Percentiles rank a stretch among this genome's conserved stretches.
Conservation (phyloP, 305 asterid species). For the Fraxinus paxiana region DNA sequence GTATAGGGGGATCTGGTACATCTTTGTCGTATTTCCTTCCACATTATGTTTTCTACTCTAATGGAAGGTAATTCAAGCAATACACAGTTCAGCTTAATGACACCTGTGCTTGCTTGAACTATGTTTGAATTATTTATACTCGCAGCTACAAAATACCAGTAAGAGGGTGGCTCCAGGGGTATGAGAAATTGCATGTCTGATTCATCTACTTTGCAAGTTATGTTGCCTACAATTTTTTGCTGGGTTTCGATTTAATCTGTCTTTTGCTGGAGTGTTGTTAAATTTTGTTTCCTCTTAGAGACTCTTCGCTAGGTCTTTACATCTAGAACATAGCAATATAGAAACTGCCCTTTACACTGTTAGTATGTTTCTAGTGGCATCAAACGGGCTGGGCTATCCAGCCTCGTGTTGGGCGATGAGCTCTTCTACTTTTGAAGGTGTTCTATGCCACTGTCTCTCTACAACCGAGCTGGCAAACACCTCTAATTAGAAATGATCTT, state of each 20-base stretch:
- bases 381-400: neutral
- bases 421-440: neutral
- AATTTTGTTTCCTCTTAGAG: neutral
- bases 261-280: neutral
- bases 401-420: neutral
- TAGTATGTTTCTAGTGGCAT: neutral
- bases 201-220: neutral
- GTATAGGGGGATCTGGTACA: neutral
- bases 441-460: neutral
- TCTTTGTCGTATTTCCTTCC: neutral
- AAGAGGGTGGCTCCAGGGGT: neutral
- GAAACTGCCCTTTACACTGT: neutral
- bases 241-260: neutral
- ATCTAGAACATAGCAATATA: neutral
- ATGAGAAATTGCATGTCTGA: neutral
- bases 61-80: neutral
- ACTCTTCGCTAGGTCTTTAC: neutral
- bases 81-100: neutral
- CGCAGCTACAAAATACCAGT: neutral
- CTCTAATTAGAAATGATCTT: too few species aligned
- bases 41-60: neutral
- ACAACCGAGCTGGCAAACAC: neutral
- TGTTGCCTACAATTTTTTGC: neutral
- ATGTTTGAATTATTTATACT: neutral
- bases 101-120: neutral